Base-by-base conservation (phyloP, 306 rosid genomes). In the Alnus rubra region DNA sequence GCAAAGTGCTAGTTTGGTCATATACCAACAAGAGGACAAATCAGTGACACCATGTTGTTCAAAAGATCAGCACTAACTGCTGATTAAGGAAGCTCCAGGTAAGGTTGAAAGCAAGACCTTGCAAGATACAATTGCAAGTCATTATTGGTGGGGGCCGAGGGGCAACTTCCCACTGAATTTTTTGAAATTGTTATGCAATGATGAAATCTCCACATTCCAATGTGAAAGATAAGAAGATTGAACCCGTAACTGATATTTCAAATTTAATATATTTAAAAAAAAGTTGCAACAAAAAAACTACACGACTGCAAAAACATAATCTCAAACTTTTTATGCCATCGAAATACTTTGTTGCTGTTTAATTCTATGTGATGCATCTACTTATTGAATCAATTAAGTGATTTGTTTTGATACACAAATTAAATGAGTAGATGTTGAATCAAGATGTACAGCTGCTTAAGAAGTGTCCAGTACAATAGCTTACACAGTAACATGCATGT, bases 61-160 rank as follows among this genome's bases (percentile, higher is more conserved):
- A 64, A 64, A 63, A 33, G 65, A 23, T 59, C 23, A 35, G 23
- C 0, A 60, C 44, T 64, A 64, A 64, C n/a, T 64, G 70, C 70
- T 37, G 5, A 64, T 35, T 35, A 64, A 15, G 70, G 44, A 64
- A 64, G 70, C 47, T 15, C 12, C 13, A 15, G 70, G 45, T 23
- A 64, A 64, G 47, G 42, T 64, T 64, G 70, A 64, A 64, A 64
- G 70, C 19, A 33, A 33, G 70, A 33, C 45, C 70, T 2, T 33
- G 70, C 45, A 35, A 64, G 47, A 33, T 64, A 16, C n/a, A 14
- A 39, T 39, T 39, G 23, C 51, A 67, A n/a, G 11, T 6, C n/a
- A 67, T 42, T 62, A 6, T 67, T 42, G 14, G 72, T 39, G 49
- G 51, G 51, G 50, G 65, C 14, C 2, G 2, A 42, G 72, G 44